These are phyloP conservation scores for Pecoramyces ruminantium DNA, from an alignment of 192 early-diverging fungal species.

Conservation along the genomic window DNA sequence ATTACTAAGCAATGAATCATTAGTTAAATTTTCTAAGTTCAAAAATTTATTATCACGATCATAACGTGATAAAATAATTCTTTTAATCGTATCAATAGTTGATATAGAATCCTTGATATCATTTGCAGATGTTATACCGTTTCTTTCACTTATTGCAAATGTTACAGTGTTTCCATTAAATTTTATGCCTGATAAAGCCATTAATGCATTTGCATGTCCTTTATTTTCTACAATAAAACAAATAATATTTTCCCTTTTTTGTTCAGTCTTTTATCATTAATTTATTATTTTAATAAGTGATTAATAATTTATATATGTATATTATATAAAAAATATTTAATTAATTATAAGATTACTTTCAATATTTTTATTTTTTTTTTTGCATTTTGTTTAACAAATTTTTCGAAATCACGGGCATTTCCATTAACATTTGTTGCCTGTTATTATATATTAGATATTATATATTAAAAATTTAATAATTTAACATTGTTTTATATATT, in stretches of 20 bases:
- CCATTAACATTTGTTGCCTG: background rate
- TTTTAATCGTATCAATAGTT: background rate
- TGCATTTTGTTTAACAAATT: background rate
- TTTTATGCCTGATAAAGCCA: background rate
- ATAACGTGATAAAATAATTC: background rate
- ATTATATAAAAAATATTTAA: too few relatives aligned
- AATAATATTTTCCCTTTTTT: background rate
- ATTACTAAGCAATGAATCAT: background rate
- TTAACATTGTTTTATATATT: too few relatives aligned
- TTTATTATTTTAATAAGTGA: too few relatives aligned
- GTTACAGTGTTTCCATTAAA: background rate
- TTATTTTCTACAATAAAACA: background rate
- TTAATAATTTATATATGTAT: too few relatives aligned
- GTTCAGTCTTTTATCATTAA: background rate
- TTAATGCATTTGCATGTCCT: background rate
- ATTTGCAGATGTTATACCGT: background rate
- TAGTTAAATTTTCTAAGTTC: background rate
- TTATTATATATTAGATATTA: too few relatives aligned
- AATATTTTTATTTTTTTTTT: background rate
- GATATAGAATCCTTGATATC: background rate
- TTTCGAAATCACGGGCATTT: background rate
- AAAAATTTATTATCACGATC: background rate
- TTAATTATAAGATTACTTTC: background rate
- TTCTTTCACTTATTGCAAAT: background rate
- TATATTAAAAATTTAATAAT: too few relatives aligned